These are phyloP conservation scores for Brasenia schreberi DNA, from an alignment of 164 flowering plant species.

Conservation along the genomic window DNA sequence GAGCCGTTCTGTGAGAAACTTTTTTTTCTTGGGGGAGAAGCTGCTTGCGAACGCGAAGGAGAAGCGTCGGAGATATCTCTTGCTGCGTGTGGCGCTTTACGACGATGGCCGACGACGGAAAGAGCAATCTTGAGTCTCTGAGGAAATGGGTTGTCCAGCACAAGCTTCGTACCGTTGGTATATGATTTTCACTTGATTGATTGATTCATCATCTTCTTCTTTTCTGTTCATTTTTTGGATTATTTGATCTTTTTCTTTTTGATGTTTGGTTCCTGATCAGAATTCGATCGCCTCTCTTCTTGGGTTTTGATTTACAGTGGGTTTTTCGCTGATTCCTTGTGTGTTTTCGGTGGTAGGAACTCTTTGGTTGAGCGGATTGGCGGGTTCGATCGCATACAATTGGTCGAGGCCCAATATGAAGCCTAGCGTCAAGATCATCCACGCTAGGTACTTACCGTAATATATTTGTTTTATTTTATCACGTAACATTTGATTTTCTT, in stretches of 20 bases:
- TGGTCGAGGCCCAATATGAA: conserved; percentile 91
- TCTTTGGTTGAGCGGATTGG: conserved; percentile 68
- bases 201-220: background rate
- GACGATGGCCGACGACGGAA: conserved; percentile 3
- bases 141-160: conserved; percentile 71
- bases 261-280: background rate
- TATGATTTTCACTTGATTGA: background rate
- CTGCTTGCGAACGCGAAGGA: no score
- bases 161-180: conserved; percentile 87
- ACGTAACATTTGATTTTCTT: background rate
- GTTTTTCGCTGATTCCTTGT: background rate
- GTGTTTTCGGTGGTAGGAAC: conserved; percentile 23
- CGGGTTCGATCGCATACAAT: conserved; percentile 82
- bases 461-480: no score
- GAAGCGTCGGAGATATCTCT: no score
- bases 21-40: no score
- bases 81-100: no score
- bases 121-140: conserved; percentile 24
- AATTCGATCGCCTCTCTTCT: background rate
- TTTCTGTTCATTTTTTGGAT: background rate
- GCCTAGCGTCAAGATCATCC: conserved; percentile 82
- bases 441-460: conserved; percentile 46
- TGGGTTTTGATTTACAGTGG: background rate
- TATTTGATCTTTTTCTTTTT: background rate
- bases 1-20: no score